Conservation (phyloP, 2,329 filamentous ascomycete genomes). For the Phialemonium atrogriseum region DNA sequence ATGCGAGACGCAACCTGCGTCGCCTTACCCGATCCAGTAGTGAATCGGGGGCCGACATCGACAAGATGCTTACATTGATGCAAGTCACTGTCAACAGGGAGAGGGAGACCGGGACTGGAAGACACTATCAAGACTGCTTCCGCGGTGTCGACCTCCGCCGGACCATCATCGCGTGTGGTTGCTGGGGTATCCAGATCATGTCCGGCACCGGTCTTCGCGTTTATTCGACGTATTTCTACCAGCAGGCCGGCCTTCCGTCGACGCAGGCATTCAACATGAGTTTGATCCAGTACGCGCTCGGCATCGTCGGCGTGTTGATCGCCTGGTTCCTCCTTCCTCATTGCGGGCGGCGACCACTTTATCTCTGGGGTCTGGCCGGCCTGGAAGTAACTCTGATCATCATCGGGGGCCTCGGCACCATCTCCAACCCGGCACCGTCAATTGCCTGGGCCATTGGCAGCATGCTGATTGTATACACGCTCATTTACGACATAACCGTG, state of each 20-base stretch:
- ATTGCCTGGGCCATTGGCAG: slow-evolving; percentile 40
- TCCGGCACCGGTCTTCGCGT: slow-evolving; percentile 28
- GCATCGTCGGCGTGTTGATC: slow-evolving; percentile 32
- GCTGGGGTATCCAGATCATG: slow-evolving; percentile 31
- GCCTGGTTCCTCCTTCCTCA: slow-evolving; percentile 36
- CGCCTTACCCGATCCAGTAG: slow-evolving; percentile 26
- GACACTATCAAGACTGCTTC: slow-evolving; percentile 38
- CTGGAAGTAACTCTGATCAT: slow-evolving; percentile 30
- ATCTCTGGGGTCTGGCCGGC: slow-evolving; percentile 30
- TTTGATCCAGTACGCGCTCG: slow-evolving; percentile 34
- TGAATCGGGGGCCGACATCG: slow-evolving; percentile 24
- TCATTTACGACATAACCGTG: slow-evolving; percentile 36
- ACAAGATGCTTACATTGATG: slow-evolving; percentile 42
- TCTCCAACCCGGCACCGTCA: slow-evolving; percentile 35
- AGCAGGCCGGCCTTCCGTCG: slow-evolving; percentile 30
- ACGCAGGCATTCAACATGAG: slow-evolving; percentile 29
- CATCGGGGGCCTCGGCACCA: slow-evolving; percentile 35
- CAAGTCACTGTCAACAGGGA: slow-evolving; percentile 41
- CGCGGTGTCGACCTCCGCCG: slow-evolving; percentile 34
- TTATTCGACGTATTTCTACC: slow-evolving; percentile 31
- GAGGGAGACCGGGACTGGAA: slow-evolving; percentile 28
- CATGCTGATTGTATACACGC: slow-evolving; percentile 34
- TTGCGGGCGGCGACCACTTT: slow-evolving; percentile 36
- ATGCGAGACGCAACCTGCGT: slow-evolving; percentile 26
- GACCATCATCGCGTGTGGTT: slow-evolving; percentile 33